Evolutionary conservation across 139 green algal genomes (phyloP), one percentile per base, ranked within the genome.

Genomic region (Tetradesmus obliquus): DNA sequence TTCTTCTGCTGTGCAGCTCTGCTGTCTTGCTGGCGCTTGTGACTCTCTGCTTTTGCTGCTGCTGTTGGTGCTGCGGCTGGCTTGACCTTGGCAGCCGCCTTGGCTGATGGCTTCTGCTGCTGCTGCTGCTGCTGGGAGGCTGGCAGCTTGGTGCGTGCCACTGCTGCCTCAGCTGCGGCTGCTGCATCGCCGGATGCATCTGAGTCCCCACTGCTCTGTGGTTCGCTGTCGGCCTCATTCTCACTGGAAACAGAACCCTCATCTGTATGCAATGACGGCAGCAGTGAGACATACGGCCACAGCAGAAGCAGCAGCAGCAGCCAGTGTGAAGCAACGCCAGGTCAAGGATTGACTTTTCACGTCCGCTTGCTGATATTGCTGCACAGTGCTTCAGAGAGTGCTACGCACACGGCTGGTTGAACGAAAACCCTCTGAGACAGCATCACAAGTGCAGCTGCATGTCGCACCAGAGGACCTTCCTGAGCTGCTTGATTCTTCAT

Each of bases 401-500:
- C 12, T 76, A 76, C 66, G 5, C 2, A 13, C 2, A 76, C 17
- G 66, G 66, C 66, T 76, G 66, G 66, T 7, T 7, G 17, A 0
- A 76, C 17, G 66, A n/a, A 24, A 6, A 10, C 62, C 5, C 66
- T 76, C 10, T 45, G 32, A 45, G 66, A 76, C 66, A 76, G 66
- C 15, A 76, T 17, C 17, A 76, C 17, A 4, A 76, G 17, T 24
- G 15, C 66, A 76, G 66, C 66, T 45, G n/a, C 66, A 24, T 24
- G 15, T 76, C 66, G n/a, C 66, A 76, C 66, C 66, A 76, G 66
- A 76, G 1, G 66, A 76, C n/a, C 76, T 82, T n/a, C 15, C 76
- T 51, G 24, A 55, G 84, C 89, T 92, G 89, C 66, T 82, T 20
- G 89, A 88, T 8, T 58, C 58, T 5, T 84, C 90, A 15, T 84